Evolutionary conservation across 2,329 filamentous ascomycete genomes (phyloP), one percentile per base, ranked within the genome.

Genomic region (Claviceps quebecensis): DNA sequence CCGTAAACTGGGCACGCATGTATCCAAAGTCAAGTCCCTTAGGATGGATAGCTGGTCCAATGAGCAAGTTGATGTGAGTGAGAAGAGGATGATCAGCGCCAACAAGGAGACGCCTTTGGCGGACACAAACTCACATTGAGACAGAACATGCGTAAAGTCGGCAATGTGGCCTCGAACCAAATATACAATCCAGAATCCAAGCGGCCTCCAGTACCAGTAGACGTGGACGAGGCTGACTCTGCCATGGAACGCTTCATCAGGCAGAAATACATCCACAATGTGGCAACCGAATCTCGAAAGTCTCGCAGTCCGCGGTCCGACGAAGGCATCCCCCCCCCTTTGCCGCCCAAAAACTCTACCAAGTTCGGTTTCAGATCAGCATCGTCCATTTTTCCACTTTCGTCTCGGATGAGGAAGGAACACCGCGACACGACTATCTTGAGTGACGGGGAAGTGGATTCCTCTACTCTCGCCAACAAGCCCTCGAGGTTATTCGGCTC

Each of bases 31-130:
- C 73, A 98, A 98, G 70, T 97, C 90, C 39, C 70, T 98, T 71
- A 97, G 86, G 67, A 97, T 98, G 90, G 93, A 98, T 69, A 93
- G 85, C 59, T 98, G 93, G 93, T 83, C 86, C 47, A 84, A 84
- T 62, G 93, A 97, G 55, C 93, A 98, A 71, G 90, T 98, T 56
- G 93, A 98, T 70, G 90, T 95, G 41, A 50, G 48, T 29, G 5
- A 23, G 73, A 69, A 79, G 53, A 38, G 39, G 29, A 11, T 45
- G 34, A 34, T 29, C 14, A 16, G 26, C 6, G 13, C 19, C 45
- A 34, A 17, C n/a, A 19, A 13, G 14, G 7, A 47, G 8, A 26
- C 17, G 7, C 29, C 23, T 38, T 26, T 11, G 9, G 6, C 3
- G 50, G 48, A 36, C 14, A 40, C 9, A 47, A 19, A 41, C 46